These are phyloP conservation scores for Kuraishia ogatae DNA, from an alignment of 805 yeast genomes.

Conservation along the genomic window DNA sequence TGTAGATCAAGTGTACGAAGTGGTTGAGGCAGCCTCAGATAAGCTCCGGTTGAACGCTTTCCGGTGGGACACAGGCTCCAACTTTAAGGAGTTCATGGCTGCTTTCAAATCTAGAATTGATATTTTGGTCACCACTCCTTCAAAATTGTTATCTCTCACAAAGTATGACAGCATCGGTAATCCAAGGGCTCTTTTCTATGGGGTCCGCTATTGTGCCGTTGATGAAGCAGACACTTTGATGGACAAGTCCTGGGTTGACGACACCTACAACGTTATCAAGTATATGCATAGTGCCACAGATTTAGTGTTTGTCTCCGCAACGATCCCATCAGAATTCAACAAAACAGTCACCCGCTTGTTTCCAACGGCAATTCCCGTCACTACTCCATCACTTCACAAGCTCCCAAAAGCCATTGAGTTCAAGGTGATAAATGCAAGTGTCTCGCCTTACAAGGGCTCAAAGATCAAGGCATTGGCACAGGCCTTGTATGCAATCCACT, in stretches of 20 bases:
- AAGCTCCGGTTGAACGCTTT: slow-evolving; percentile 34
- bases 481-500: slow-evolving; percentile 74
- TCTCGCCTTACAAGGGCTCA: slow-evolving; percentile 77
- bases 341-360: slow-evolving; percentile 49
- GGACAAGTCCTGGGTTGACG: slow-evolving; percentile 69
- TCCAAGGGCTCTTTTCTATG: slow-evolving; percentile 28
- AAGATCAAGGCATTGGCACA: slow-evolving; percentile 82
- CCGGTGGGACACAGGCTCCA: slow-evolving; percentile 57
- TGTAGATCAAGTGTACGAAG: slow-evolving; percentile 65
- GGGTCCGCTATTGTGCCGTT: slow-evolving; percentile 55
- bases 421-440: slow-evolving; percentile 65
- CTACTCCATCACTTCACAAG: slow-evolving; percentile 78
- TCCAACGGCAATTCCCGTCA: slow-evolving; percentile 57
- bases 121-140: slow-evolving; percentile 80
- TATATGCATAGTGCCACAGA: slow-evolving; percentile 44
- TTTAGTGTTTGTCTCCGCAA: slow-evolving; percentile 78
- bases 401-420: slow-evolving; percentile 72
- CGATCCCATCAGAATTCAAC: slow-evolving; percentile 75
- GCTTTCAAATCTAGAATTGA: slow-evolving; percentile 52
- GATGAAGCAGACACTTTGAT: slow-evolving; percentile 94
- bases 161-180: slow-evolving; percentile 20
- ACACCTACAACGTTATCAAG: slow-evolving; percentile 49
- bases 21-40: slow-evolving; percentile 24
- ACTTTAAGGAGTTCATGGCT: slow-evolving; percentile 43
- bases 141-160: slow-evolving; percentile 38